phyloP scores from a whole-genome alignment of 139 green algal genomes.

The Spirogloea muscicola region DNA sequence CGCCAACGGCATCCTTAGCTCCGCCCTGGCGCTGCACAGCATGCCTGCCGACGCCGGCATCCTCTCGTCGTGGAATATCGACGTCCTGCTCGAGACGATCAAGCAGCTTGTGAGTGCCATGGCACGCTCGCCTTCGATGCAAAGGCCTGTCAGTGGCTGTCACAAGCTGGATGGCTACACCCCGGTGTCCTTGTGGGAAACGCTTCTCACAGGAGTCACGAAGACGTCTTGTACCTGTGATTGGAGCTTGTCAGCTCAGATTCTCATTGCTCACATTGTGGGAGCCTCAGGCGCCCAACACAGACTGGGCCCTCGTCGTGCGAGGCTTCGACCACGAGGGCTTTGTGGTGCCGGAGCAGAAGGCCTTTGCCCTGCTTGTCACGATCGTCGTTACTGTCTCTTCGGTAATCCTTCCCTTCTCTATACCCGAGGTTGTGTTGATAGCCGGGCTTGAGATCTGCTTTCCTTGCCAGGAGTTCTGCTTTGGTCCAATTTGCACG shows the following conservation, averaged over 20 bases:
- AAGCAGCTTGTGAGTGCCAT: not conserved
- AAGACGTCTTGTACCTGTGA: not conserved
- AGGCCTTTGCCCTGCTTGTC: conserved; percentile 63
- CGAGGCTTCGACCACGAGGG: conserved; percentile 68
- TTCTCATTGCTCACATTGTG: too few species aligned
- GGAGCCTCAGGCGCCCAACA: conserved; percentile 38
- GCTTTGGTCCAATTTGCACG: too few species aligned
- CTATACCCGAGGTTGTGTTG: too few species aligned
- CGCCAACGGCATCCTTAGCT: conserved; percentile 7
- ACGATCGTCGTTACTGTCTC: too few species aligned
- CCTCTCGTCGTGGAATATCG: conserved; percentile 56
- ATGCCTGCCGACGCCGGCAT: not conserved
- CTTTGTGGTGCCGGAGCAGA: conserved; percentile 64
- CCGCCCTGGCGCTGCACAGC: conserved; percentile 18
- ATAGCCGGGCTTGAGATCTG: too few species aligned
- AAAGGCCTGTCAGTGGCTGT: too few species aligned
- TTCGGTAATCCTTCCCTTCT: too few species aligned
- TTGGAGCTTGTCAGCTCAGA: not conserved
- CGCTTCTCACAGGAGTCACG: not conserved
- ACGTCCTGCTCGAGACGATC: conserved; percentile 53
- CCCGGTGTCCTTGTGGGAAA: too few species aligned
- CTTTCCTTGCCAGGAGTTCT: too few species aligned
- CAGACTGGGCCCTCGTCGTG: conserved; percentile 71
- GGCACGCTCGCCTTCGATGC: not conserved
- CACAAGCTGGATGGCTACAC: too few species aligned